Evolutionary conservation across 2,329 filamentous ascomycete genomes (phyloP), one percentile per base, ranked within the genome.

Genomic region (Diaporthe vexans): DNA sequence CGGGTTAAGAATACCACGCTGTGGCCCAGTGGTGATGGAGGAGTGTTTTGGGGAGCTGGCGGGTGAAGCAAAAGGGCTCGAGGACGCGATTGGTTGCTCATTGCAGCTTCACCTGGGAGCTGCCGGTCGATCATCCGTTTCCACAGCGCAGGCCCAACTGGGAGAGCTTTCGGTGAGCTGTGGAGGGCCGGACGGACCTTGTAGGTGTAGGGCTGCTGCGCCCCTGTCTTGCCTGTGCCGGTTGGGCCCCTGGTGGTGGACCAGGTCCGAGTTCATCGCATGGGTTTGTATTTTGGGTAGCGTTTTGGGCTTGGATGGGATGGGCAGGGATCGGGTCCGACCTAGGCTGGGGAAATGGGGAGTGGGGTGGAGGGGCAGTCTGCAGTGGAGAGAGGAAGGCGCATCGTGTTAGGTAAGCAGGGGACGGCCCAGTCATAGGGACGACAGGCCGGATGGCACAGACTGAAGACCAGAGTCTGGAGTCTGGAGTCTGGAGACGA

Each of bases 51-150:
- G 40, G 43, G 15, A 35, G 43, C 26, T 35, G 43, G 26, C 13
- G 26, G 43, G 29, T 26, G 17, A n/a, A 19, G 63, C 48, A 40
- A 37, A 35, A 52, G 46, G 26, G 61, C 43, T 51, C 43, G 52
- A 48, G 68, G 51, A 67, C 61, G 70, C 73, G 69, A 72, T 72
- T 74, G 73, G 70, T 33, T 69, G 59, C 33, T 61, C 70, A 73
- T n/a, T 68, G 35, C 35, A 37, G 73, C 56, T 72, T 74, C 40
- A 59, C 61, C 61, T 65, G 70, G 40, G 54, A 73, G 73, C 61
- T 68, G 54, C 61, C 69, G 70, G 59, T 61, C 57, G 70, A 68
- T 74, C 70, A 56, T 73, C 61, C 58, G 56, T 58, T 51, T 33
- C 52, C 54, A 48, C 29, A 59, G 15, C 48, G 24, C 43, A 19